Percentiles rank a stretch among this genome's conserved stretches.
These are phyloP conservation scores for Talaromyces sp. DNA, from an alignment of 2,329 filamentous ascomycete species.

Conservation along the genomic window DNA sequence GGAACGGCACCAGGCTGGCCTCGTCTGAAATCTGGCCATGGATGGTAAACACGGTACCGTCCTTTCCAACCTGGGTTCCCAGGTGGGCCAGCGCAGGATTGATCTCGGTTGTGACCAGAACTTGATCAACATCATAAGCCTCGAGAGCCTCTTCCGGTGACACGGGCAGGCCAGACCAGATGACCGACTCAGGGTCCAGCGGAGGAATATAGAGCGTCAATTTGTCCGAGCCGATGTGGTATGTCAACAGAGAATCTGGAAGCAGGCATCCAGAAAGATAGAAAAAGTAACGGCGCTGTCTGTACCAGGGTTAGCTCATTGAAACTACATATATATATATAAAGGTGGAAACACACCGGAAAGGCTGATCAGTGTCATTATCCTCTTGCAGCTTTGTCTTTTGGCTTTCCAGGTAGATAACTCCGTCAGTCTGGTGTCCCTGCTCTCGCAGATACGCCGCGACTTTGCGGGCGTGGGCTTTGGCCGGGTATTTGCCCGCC, in stretches of 20 bases:
- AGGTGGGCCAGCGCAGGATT: conserved; percentile 62
- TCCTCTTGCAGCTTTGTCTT: conserved; percentile 79
- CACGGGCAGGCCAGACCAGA: conserved; percentile 87
- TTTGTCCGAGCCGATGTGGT: conserved; percentile 68
- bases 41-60: conserved; percentile 66
- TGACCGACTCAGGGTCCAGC: conserved; percentile 76
- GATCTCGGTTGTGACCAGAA: conserved; percentile 66
- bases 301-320: conserved; percentile 28
- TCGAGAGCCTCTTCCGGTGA: conserved; percentile 67
- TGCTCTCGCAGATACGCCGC: conserved; percentile 65
- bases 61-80: conserved; percentile 29
- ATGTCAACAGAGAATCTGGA: conserved; percentile 73
- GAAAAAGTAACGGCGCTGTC: conserved; percentile 89
- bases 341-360: conserved; percentile 60
- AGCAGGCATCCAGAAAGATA: conserved; percentile 84
- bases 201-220: conserved; percentile 89
- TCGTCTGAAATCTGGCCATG: conserved; percentile 67
- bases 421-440: conserved; percentile 61
- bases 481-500: conserved; percentile 68
- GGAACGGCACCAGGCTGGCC: conserved; percentile 66
- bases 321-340: too few species aligned
- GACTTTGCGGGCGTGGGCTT: conserved; percentile 79
- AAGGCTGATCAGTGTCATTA: conserved; percentile 75
- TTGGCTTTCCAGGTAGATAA: conserved; percentile 85
- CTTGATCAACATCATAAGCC: conserved; percentile 76